A percentile compares a stretch with the other conserved stretches of the same genome.
phyloP scores from a whole-genome alignment of 805 yeast species.

The Starmerella riodocensis region DNA sequence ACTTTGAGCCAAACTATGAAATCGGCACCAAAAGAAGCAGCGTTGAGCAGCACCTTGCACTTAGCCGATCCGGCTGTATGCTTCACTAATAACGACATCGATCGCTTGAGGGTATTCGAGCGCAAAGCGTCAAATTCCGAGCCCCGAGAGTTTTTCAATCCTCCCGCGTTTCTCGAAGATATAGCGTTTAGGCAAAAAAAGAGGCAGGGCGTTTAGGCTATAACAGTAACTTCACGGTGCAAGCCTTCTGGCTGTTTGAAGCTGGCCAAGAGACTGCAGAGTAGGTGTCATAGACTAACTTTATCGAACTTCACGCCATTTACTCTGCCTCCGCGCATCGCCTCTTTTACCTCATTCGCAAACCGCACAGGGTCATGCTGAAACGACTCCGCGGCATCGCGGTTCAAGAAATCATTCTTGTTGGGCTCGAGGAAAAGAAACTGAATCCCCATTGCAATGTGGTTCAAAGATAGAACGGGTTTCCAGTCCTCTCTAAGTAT shows the following conservation, averaged over 20 bases:
- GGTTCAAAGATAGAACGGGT: slow-evolving; percentile 72
- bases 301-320: slow-evolving; percentile 48
- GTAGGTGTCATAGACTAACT: slow-evolving; percentile 29
- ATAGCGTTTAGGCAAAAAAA: neutral
- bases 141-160: slow-evolving; percentile 17
- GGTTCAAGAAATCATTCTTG: slow-evolving; percentile 82
- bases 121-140: neutral
- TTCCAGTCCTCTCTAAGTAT: slow-evolving; percentile 93
- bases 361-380: slow-evolving; percentile 34
- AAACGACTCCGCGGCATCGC: slow-evolving; percentile 63
- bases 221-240: no score
- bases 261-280: neutral
- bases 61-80: neutral
- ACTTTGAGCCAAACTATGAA: no score
- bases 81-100: neutral
- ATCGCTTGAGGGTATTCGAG: slow-evolving; percentile 5
- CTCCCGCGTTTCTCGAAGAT: slow-evolving; percentile 11
- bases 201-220: neutral
- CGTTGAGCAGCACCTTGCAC: no score
- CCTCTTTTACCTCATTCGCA: slow-evolving; percentile 38
- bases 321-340: slow-evolving; percentile 66
- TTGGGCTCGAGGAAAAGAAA: slow-evolving; percentile 83
- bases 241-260: no score
- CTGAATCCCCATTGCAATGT: slow-evolving; percentile 72
- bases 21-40: no score